Evolutionary conservation across 164 flowering plant species (phyloP).

Genomic region (Nymphaea thermarum): DNA sequence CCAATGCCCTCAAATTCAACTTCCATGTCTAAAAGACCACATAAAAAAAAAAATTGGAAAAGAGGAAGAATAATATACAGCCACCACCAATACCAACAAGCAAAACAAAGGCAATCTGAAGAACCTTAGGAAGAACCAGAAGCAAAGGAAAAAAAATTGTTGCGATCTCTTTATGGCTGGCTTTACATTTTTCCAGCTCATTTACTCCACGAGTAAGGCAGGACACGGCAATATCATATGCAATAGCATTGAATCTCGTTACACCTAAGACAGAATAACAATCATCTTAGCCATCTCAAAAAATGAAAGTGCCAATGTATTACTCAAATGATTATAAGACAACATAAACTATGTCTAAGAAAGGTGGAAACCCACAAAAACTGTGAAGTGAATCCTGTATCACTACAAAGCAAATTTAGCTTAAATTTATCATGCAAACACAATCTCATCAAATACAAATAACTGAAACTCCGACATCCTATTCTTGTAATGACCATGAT

Average conservation of each 20-base stretch:
- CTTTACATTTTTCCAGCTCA: slow-evolving; percentile 11
- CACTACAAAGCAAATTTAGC: too few relatives aligned
- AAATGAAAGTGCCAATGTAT: too few relatives aligned
- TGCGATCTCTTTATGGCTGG: slow-evolving; percentile 32
- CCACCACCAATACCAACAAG: neutral
- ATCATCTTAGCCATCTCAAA: too few relatives aligned
- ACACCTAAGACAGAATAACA: slow-evolving; percentile 23
- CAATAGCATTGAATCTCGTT: slow-evolving; percentile 19
- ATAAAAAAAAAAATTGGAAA: neutral
- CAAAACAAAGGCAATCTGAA: neutral
- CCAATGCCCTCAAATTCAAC: slow-evolving; percentile 54
- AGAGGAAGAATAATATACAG: neutral
- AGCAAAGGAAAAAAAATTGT: slow-evolving; percentile 56
- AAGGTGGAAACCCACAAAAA: too few relatives aligned
- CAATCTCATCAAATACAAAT: too few relatives aligned
- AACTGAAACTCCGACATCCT: too few relatives aligned
- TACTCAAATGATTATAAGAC: too few relatives aligned
- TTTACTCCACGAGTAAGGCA: slow-evolving; percentile 37
- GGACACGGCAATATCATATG: slow-evolving; percentile 39
- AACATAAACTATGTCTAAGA: too few relatives aligned
- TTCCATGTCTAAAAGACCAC: slow-evolving; percentile 34
- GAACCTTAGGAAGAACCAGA: slow-evolving; percentile 61
- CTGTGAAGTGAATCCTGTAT: too few relatives aligned
- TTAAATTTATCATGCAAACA: too few relatives aligned
- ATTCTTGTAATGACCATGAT: too few relatives aligned